Evolutionary conservation across 225 moss, liverwort and hornwort genomes (phyloP), one percentile per base, ranked within the genome.

Genomic region (Physcomitrellopsis africana): DNA sequence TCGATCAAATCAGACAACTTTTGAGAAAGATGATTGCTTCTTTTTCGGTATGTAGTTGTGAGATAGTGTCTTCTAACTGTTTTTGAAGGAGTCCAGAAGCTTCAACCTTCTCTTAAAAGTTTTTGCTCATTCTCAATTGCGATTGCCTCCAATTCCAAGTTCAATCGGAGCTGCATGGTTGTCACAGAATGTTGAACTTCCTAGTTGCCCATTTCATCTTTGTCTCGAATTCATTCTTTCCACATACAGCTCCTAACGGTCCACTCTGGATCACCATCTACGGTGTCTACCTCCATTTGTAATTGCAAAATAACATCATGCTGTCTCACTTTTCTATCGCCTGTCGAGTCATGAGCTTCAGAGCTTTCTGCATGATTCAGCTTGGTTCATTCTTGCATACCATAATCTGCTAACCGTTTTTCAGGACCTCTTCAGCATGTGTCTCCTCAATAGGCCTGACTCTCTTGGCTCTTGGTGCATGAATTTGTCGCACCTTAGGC

Each of bases 161-260:
- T 83, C 29, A 93, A 84, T 77, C 90, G 96, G 67, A 96, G 84
- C 66, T 89, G 89, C 83, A 85, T 86, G 11, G 93, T 86, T 60
- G 84, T 86, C 65, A 87, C 87, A 64, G 90, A 87, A 71, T 90
- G 89, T 65, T 87, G 80, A 75, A 86, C 89, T 81, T 89, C 88
- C 52, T 73, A 78, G 32, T 86, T 82, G 47, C 80, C 88, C 60
- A 84, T 29, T 55, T 45, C 79, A 62, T 29, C 52, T 48, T 79
- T 56, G 37, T 79, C 70, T 49, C 84, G 77, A 11, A 74, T 75
- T 64, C 87, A 84, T 72, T 80, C 84, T 77, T 84, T 81, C 87
- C 87, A 82, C 72, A 77, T 71, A 80, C 69, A 82, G 61, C 57
- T 85, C 76, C 61, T 86, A 53, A 80, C 72, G 69, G 72, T 83